phyloP scores from a whole-genome alignment of 768 basidiomycete genomes.

The Cystofilobasidium capitatum region DNA sequence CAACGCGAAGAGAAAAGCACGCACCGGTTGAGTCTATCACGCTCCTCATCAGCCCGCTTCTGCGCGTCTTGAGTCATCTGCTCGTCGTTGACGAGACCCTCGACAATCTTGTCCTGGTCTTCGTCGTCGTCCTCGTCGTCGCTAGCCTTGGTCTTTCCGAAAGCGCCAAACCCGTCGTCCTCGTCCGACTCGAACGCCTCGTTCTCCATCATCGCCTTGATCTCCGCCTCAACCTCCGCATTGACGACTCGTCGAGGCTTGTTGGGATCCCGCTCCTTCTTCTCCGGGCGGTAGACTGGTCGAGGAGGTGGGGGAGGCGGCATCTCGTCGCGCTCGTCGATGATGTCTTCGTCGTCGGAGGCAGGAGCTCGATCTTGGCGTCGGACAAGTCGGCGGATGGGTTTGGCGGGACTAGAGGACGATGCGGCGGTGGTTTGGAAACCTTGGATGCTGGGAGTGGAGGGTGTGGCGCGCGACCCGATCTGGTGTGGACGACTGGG shows the following conservation, averaged over 20 bases:
- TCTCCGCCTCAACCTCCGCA: neutral
- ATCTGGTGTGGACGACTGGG: neutral
- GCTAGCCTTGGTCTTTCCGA: neutral
- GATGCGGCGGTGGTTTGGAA: neutral
- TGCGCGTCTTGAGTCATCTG: neutral
- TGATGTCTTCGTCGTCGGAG: neutral
- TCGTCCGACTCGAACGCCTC: constrained; percentile 5
- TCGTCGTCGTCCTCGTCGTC: constrained; percentile 6
- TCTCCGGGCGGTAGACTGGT: neutral
- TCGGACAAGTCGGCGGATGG: neutral
- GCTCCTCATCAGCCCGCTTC: neutral
- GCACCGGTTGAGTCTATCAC: neutral
- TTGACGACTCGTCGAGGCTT: neutral
- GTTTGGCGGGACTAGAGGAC: neutral
- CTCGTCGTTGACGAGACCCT: constrained; percentile 7
- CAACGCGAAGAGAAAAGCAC: neutral
- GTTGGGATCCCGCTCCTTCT: neutral
- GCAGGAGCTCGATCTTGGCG: neutral
- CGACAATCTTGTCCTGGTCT: constrained; percentile 1
- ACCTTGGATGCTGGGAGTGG: neutral
- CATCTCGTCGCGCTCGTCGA: neutral
- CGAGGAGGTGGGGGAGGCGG: neutral
- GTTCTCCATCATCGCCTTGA: neutral
- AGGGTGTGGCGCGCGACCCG: neutral
- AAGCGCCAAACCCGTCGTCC: constrained; percentile 4